phyloP scores from a whole-genome alignment of 768 basidiomycete species.

The Trametes cingulata region DNA sequence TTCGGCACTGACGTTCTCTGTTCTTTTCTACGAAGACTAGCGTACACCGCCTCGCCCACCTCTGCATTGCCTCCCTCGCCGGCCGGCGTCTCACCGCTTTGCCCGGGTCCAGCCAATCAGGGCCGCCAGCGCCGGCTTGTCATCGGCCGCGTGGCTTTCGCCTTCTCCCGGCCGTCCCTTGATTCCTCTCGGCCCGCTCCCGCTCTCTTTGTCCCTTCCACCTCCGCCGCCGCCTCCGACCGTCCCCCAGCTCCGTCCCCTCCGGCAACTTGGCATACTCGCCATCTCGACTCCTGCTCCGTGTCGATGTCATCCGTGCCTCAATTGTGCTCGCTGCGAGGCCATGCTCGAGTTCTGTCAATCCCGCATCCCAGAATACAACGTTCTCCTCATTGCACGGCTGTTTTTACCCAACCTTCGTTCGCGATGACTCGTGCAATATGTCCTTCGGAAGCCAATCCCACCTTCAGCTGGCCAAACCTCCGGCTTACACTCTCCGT shows the following conservation, averaged over 20 bases:
- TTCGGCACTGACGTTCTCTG: too few species aligned
- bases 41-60: slow-evolving; percentile 8
- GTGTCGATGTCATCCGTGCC: too few species aligned
- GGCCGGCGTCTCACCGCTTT: background rate
- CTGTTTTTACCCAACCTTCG: too few species aligned
- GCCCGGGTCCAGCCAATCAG: background rate
- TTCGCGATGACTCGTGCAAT: background rate
- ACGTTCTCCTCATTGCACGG: too few species aligned
- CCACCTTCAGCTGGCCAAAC: too few species aligned
- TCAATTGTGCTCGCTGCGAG: too few species aligned
- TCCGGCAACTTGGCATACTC: background rate
- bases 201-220: background rate
- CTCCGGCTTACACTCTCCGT: too few species aligned
- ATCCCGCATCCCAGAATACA: too few species aligned
- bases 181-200: slow-evolving; percentile 7
- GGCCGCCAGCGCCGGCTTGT: slow-evolving; percentile 9
- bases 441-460: background rate
- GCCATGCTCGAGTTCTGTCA: too few species aligned
- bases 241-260: too few species aligned
- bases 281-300: too few species aligned
- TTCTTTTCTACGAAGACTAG: background rate
- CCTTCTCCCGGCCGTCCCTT: slow-evolving; percentile 4
- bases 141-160: slow-evolving; percentile 14
- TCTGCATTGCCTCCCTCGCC: slow-evolving; percentile 10
- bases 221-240: slow-evolving; percentile 1